Evolutionary conservation across 345 rosid genomes (phyloP).

Genomic region (Luvunga scandens): DNA sequence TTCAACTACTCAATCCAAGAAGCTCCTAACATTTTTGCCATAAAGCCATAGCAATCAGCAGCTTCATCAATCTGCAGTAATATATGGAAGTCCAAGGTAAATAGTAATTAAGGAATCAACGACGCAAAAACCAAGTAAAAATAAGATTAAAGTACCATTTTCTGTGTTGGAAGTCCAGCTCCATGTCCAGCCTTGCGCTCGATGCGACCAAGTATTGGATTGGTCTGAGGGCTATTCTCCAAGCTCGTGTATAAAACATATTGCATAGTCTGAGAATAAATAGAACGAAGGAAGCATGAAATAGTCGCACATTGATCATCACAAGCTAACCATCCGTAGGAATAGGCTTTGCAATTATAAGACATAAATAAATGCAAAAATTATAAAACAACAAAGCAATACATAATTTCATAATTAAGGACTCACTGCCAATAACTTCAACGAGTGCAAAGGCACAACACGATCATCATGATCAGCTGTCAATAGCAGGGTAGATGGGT

Average conservation of each 20-base stretch:
- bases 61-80: too few relatives aligned
- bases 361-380: not conserved
- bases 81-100: too few relatives aligned
- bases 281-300: not conserved
- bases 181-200: constrained; percentile 72
- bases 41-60: too few relatives aligned
- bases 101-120: too few relatives aligned
- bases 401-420: constrained; percentile 25
- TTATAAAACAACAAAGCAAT: not conserved
- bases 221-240: constrained; percentile 80
- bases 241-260: constrained; percentile 61
- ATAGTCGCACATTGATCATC: not conserved
- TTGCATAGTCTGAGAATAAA: constrained; percentile 71
- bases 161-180: too few relatives aligned
- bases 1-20: too few relatives aligned
- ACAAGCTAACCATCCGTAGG: not conserved
- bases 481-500: constrained; percentile 87
- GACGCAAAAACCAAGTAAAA: too few relatives aligned
- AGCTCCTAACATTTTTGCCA: too few relatives aligned
- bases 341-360: not conserved
- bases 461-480: constrained; percentile 94
- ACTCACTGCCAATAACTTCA: too few relatives aligned
- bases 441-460: too few relatives aligned
- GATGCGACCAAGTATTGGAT: constrained; percentile 79
- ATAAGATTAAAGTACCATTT: too few relatives aligned